phyloP scores from a whole-genome alignment of 352 stramenopile species.

The Phytophthora idaei region DNA sequence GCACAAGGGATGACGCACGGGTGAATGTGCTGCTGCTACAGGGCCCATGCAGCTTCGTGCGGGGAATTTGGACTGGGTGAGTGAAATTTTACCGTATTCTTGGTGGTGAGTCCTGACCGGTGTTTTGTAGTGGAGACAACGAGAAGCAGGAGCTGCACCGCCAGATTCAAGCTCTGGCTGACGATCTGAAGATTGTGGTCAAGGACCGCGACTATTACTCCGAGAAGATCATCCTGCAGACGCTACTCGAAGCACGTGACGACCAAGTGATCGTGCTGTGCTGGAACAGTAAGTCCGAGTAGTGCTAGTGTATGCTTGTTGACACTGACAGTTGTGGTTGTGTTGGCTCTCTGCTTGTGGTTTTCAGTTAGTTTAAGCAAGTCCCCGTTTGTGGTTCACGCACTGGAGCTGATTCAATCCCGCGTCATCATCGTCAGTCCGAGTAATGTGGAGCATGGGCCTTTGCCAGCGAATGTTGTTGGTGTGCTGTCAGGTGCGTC shows the following conservation, averaged over 20 bases:
- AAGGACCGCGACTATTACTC: conserved; percentile 17
- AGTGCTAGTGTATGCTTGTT: not conserved
- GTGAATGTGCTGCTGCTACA: conserved; percentile 28
- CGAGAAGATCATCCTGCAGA: conserved; percentile 25
- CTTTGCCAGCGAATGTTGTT: conserved; percentile 36
- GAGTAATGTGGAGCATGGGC: conserved; percentile 33
- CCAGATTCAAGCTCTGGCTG: conserved; percentile 22
- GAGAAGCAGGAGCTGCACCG: conserved; percentile 13
- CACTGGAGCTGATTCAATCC: conserved; percentile 29
- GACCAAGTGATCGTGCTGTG: conserved; percentile 43
- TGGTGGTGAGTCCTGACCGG: not conserved
- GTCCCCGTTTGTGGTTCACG: conserved; percentile 32
- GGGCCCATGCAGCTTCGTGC: conserved; percentile 43
- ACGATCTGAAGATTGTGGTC: conserved; percentile 20
- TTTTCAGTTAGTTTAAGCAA: conserved; percentile 31
- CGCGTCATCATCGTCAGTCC: conserved; percentile 37
- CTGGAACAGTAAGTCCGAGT: conserved; percentile 35
- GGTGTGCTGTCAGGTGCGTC: conserved; percentile 33
- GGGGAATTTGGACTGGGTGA: conserved; percentile 29
- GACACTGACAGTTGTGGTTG: not conserved
- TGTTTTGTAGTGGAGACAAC: conserved; percentile 20
- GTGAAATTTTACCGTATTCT: not conserved
- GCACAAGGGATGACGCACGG: not conserved
- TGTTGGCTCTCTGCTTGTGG: not conserved
- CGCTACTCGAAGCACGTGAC: conserved; percentile 19